These are phyloP conservation scores for Saturnispora kantuleensis DNA, from an alignment of 805 yeast genomes.

Conservation along the genomic window DNA sequence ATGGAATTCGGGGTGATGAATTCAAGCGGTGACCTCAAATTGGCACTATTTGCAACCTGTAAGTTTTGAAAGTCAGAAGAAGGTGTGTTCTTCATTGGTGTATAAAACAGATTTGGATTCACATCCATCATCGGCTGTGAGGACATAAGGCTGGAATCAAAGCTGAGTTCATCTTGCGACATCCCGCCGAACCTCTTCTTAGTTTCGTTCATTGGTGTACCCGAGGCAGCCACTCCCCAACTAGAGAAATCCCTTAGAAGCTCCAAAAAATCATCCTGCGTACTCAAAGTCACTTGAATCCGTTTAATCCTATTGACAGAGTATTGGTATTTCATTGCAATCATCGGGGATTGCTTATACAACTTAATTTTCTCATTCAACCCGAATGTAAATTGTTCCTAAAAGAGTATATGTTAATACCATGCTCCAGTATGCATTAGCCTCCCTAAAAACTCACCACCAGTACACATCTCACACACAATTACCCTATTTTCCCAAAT, in stretches of 20 bases:
- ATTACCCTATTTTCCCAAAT: neutral
- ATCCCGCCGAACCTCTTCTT: too few species aligned
- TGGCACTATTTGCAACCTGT: too few species aligned
- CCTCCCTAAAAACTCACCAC: too few species aligned
- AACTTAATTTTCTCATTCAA: conserved; percentile 3
- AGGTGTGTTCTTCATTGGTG: too few species aligned
- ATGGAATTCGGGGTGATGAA: too few species aligned
- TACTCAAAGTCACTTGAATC: conserved; percentile 1
- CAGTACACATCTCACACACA: neutral
- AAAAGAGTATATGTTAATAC: too few species aligned
- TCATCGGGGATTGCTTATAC: conserved; percentile 5
- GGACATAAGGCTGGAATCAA: neutral
- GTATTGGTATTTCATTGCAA: conserved; percentile 7
- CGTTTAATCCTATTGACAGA: neutral
- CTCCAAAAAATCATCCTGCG: neutral
- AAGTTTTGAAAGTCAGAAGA: too few species aligned
- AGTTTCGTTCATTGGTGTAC: neutral
- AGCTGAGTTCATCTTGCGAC: neutral
- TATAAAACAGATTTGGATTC: too few species aligned
- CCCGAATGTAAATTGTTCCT: neutral
- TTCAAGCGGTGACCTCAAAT: too few species aligned
- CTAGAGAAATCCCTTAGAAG: neutral
- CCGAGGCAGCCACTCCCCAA: conserved; percentile 1
- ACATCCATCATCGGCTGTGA: too few species aligned
- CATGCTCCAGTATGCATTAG: neutral